A percentile compares a stretch with the other conserved stretches of the same genome.
Conservation (phyloP, 176 grass and related monocot species). For the Juncus inflexus region DNA sequence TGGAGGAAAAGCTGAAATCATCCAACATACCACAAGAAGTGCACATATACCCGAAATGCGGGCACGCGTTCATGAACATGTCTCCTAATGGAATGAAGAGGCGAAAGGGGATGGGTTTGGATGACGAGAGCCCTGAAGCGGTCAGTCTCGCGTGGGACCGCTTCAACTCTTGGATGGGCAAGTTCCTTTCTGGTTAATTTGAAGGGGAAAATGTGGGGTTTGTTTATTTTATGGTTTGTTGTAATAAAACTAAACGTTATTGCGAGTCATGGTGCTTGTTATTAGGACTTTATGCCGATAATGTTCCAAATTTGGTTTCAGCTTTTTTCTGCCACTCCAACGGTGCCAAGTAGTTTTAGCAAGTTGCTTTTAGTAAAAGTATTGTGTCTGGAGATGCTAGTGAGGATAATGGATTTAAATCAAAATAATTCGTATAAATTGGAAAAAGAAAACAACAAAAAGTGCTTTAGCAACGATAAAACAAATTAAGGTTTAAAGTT, state of each 20-base stretch:
- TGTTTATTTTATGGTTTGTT: not conserved
- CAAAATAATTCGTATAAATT: too few species aligned
- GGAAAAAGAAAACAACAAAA: too few species aligned
- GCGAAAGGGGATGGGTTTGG: slow-evolving; percentile 75
- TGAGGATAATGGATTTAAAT: too few species aligned
- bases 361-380: too few species aligned
- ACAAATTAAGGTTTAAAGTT: too few species aligned
- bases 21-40: slow-evolving; percentile 63
- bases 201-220: not conserved
- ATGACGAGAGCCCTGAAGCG: slow-evolving; percentile 46
- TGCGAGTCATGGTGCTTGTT: not conserved
- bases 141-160: slow-evolving; percentile 70
- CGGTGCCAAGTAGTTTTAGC: too few species aligned
- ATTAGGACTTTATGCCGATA: too few species aligned
- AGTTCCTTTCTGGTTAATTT: slow-evolving; percentile 35
- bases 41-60: slow-evolving; percentile 69
- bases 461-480: too few species aligned
- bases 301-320: not conserved
- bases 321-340: not conserved
- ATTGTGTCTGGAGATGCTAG: too few species aligned
- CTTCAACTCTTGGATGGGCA: slow-evolving; percentile 75
- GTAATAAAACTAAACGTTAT: not conserved
- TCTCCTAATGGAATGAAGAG: slow-evolving; percentile 72
- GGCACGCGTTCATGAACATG: slow-evolving; percentile 81
- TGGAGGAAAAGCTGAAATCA: slow-evolving; percentile 80